Base-by-base conservation (phyloP, 495 filamentous ascomycete species). In the Talaromyces wortmannii region DNA sequence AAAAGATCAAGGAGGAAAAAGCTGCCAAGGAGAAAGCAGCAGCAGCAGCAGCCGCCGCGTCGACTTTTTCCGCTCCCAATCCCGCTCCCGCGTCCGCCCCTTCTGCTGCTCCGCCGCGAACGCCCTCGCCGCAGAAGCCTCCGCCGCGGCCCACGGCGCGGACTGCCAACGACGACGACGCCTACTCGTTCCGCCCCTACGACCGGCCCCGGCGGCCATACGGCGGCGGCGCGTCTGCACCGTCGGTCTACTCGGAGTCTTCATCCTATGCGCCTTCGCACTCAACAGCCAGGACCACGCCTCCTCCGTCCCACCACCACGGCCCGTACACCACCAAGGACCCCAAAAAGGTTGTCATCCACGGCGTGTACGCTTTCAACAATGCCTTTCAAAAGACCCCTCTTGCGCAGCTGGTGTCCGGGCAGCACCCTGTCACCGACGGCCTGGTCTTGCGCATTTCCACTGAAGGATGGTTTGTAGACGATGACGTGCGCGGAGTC, bases 401-500 rank as follows among this genome's bases (percentile, higher is more conserved):
- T 0, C 79, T 88, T 15, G 87, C 90, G 1, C 85, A 95, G 64
- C 81, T 97, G 15, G 79, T 92, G 46, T 85, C 89, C 4, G 86
- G 87, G 7, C 74, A 85, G 46, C 86, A 83, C 12, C 78, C 82
- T 50, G 86, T 96, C 10, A 92, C 90, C 3, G 91, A 96, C 66
- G 92, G 91, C 0, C 76, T 97, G 31, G 83, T 96, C 45, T 81
- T 97, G 44, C 80, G 84, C 10, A 90, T 96, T 61, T 89, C 84
- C 2, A 91, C 86, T 3, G 94, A 95, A 67, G 94, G 94, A 4
- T 81, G 97, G 33, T 97, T 97, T 67, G 90, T 98, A 60, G 94
- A 98, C 64, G 95, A 97, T 66, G 94, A 96, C 61, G 75, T 96
- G 40, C 83, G 91, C 15, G 84, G 84, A 43, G 87, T 95, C 3